Base-by-base conservation (phyloP, 1,139 yeast genomes). In the Wickerhamomyces sp. region DNA sequence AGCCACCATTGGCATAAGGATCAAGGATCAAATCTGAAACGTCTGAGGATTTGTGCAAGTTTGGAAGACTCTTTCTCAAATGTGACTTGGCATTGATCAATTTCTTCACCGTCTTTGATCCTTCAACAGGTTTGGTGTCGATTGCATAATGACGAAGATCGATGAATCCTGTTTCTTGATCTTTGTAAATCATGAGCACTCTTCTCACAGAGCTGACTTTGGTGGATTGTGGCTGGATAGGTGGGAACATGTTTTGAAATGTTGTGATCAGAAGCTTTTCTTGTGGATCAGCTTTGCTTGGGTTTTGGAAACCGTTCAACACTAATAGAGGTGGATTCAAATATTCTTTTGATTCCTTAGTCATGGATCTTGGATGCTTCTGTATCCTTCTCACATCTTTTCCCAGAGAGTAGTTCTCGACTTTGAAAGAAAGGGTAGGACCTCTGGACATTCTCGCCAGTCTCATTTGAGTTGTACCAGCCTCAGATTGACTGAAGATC, bases 201-300 rank as follows among this genome's bases (percentile, higher is more conserved):
- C 99, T 71, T 52, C 78, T 81, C 42, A 93, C 89, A 1, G 82
- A 67, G 28, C 70, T 65, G 21, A 91, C 81, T 45, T 77, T 79
- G 22, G 94, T 86, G 42, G 66, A 64, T 43, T 83, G 83, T 16
- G 96, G 96, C 15, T 74, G 76, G 49, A 93, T 81, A 16, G 98
- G 88, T 6, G 99, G 99, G 58, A 91, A 88, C 77, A 91, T 78
- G 62, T 88, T 88, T 59, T 91, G 98, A 63, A 93, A 87, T 66
- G 89, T 80, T 3, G 97, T 86, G 22, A 94, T 78, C 46, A 89
- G 60, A 46, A 91, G 70, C 49, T 86, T 85, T 58, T 91, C 97
- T 42, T 81, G 84, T 26, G 75, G 75, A 14, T 61, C 66, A 20
- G 78, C 70, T 38, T 70, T 75, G 32, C 64, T 63, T 33, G 78